phyloP scores from a whole-genome alignment of 1,284 basidiomycete genomes.

The Leccinum fallax region DNA sequence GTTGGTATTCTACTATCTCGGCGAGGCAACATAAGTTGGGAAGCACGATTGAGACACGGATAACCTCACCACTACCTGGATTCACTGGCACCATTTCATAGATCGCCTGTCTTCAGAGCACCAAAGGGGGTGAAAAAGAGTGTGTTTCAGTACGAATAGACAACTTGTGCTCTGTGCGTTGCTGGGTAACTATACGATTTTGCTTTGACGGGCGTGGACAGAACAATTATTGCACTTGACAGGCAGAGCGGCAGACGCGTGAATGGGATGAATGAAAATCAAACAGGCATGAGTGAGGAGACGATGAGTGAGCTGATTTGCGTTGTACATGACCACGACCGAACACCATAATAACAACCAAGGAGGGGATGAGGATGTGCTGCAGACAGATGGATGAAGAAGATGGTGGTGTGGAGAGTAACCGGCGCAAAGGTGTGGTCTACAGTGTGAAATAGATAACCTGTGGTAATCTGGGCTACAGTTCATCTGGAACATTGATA shows the following conservation, averaged over 20 bases:
- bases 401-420: slow-evolving; percentile 24
- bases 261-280: slow-evolving; percentile 25
- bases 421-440: slow-evolving; percentile 32
- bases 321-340: slow-evolving; percentile 42
- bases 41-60: not conserved
- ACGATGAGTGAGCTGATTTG: slow-evolving; percentile 35
- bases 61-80: slow-evolving; percentile 19
- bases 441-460: slow-evolving; percentile 41
- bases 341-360: slow-evolving; percentile 43
- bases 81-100: not conserved
- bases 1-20: slow-evolving; percentile 1
- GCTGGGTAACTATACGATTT: slow-evolving; percentile 34
- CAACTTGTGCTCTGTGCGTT: slow-evolving; percentile 19
- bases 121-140: slow-evolving; percentile 14
- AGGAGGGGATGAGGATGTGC: slow-evolving; percentile 25
- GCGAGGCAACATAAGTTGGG: slow-evolving; percentile 6
- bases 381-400: slow-evolving; percentile 28
- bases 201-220: slow-evolving; percentile 32
- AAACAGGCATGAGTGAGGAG: slow-evolving; percentile 33
- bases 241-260: slow-evolving; percentile 22
- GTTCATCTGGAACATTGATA: slow-evolving; percentile 59
- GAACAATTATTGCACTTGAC: slow-evolving; percentile 36
- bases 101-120: slow-evolving; percentile 9
- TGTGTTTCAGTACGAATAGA: slow-evolving; percentile 24
- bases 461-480: slow-evolving; percentile 43